A percentile compares a stretch with the other conserved stretches of the same genome.
Conservation (phyloP, 176 grass and related monocot species). For the Hsuehochloa calcarea region DNA sequence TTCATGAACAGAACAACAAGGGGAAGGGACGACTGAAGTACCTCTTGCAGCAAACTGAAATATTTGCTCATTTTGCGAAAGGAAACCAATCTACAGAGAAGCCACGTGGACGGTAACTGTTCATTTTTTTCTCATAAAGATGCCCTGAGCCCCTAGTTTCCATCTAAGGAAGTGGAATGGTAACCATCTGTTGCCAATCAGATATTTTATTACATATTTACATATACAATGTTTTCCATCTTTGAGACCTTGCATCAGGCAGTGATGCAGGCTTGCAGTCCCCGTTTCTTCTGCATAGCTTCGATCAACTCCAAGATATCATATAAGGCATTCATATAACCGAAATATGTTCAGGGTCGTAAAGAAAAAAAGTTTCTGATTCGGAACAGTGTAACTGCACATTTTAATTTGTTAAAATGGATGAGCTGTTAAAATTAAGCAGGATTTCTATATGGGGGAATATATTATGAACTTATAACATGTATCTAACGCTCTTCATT, state of each 20-base stretch:
- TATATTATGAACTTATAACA: neutral
- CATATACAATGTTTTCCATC: neutral
- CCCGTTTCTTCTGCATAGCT: neutral
- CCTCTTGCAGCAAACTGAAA: constrained; percentile 76
- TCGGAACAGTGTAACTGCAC: neutral
- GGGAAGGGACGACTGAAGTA: constrained; percentile 67
- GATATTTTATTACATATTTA: neutral
- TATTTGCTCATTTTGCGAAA: constrained; percentile 83
- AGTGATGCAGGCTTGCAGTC: neutral
- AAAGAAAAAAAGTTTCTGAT: neutral
- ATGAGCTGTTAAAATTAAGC: neutral
- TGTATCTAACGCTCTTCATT: neutral
- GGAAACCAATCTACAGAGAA: constrained; percentile 61
- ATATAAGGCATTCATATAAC: neutral
- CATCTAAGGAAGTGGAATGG: neutral
- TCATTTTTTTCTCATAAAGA: neutral
- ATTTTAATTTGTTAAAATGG: neutral
- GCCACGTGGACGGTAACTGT: constrained; percentile 52
- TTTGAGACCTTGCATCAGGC: neutral
- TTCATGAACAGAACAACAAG: constrained; percentile 60
- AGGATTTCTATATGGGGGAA: neutral
- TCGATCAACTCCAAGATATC: constrained; percentile 6
- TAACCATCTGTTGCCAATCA: neutral
- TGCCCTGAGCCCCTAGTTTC: neutral
- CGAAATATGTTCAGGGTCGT: neutral